These are phyloP conservation scores for Starmerella kuoi DNA, from an alignment of 805 yeast genomes.

Conservation along the genomic window DNA sequence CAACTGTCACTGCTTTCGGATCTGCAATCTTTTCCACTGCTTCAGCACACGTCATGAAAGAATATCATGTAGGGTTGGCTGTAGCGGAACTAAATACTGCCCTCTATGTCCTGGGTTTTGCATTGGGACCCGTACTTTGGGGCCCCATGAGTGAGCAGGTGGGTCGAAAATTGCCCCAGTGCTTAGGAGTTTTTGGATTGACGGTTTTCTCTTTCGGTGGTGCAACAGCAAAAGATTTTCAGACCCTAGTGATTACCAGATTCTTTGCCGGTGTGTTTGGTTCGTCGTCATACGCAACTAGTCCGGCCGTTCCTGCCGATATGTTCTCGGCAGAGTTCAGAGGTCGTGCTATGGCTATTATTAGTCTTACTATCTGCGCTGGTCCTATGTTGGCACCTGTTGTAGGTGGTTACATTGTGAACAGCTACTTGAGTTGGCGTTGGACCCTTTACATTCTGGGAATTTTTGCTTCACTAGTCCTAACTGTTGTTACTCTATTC, in stretches of 20 bases:
- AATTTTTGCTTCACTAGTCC: slow-evolving; percentile 28
- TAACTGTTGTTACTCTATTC: slow-evolving; percentile 30
- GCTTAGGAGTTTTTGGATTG: slow-evolving; percentile 35
- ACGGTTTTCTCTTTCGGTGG: slow-evolving; percentile 22
- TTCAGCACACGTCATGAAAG: slow-evolving; percentile 33
- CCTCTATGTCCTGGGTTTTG: slow-evolving; percentile 77
- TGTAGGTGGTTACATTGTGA: slow-evolving; percentile 47
- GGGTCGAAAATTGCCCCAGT: slow-evolving; percentile 49
- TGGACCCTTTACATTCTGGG: slow-evolving; percentile 42
- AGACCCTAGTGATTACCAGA: slow-evolving; percentile 44
- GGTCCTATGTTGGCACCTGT: slow-evolving; percentile 27
- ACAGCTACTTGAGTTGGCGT: slow-evolving; percentile 56
- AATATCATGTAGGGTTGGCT: slow-evolving; percentile 49
- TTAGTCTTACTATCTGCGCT: slow-evolving; percentile 15
- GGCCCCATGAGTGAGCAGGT: slow-evolving; percentile 72
- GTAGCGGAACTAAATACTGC: slow-evolving; percentile 66
- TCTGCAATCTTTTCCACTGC: slow-evolving; percentile 49
- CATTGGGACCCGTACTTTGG: slow-evolving; percentile 81
- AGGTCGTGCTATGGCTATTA: slow-evolving; percentile 16
- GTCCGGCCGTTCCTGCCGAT: slow-evolving; percentile 19
- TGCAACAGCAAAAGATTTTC: slow-evolving; percentile 19
- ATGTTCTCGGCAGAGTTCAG: slow-evolving; percentile 11
- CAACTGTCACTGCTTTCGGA: slow-evolving; percentile 44
- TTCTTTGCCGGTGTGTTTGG: slow-evolving; percentile 73
- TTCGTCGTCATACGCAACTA: slow-evolving; percentile 41